phyloP scores from a whole-genome alignment of 2,329 filamentous ascomycete genomes.

The Lojkania enalia region DNA sequence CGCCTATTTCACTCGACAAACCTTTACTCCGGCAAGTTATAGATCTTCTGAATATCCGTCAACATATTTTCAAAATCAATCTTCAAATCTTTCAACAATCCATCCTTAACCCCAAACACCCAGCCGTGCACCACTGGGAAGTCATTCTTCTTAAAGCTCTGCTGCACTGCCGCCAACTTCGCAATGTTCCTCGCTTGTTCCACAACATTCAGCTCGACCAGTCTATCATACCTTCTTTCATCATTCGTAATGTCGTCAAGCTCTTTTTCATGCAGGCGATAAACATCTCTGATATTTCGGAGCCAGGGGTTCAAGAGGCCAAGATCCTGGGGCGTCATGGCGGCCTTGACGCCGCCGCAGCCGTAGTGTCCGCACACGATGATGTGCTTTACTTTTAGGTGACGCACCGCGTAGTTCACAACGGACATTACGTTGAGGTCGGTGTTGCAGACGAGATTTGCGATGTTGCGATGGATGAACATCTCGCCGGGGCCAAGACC shows the following conservation, averaged over 20 bases:
- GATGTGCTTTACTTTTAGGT: constrained; percentile 64
- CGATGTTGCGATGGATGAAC: constrained; percentile 34
- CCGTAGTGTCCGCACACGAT: constrained; percentile 70
- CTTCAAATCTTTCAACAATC: constrained; percentile 66
- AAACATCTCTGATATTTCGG: constrained; percentile 73
- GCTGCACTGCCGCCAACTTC: constrained; percentile 59
- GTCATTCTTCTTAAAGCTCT: constrained; percentile 62
- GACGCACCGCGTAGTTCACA: constrained; percentile 46
- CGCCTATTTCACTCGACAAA: too few relatives aligned
- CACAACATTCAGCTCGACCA: constrained; percentile 45
- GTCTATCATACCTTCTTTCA: constrained; percentile 34
- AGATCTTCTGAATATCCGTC: constrained; percentile 65
- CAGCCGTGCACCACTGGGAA: constrained; percentile 74
- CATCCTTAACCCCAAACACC: constrained; percentile 72
- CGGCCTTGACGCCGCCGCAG: constrained; percentile 69
- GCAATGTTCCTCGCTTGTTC: constrained; percentile 45
- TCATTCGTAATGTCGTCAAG: constrained; percentile 54
- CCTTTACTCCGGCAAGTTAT: constrained; percentile 51
- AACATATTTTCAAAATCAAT: constrained; percentile 63
- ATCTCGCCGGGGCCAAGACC: constrained; percentile 35
- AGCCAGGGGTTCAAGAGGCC: constrained; percentile 75
- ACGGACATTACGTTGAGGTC: constrained; percentile 48
- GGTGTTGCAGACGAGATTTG: constrained; percentile 44
- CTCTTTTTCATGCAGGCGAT: constrained; percentile 71
- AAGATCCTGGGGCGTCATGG: constrained; percentile 67